phyloP scores from a whole-genome alignment of 768 basidiomycete genomes.

The Lactifluus pinguis region DNA sequence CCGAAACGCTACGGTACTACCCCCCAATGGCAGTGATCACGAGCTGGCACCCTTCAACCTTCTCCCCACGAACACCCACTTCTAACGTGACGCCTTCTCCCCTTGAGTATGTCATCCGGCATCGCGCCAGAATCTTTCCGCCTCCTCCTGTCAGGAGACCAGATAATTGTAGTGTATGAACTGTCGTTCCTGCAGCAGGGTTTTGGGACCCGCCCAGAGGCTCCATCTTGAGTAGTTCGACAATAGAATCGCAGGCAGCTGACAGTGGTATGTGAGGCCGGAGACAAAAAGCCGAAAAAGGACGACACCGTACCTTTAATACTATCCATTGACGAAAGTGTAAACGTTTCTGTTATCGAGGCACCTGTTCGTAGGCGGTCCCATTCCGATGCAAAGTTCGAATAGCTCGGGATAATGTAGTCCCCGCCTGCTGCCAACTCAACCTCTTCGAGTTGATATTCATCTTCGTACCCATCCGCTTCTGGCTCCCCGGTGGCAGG shows the following conservation, averaged over 20 bases:
- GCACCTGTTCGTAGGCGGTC: slow-evolving; percentile 76
- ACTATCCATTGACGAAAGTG: slow-evolving; percentile 84
- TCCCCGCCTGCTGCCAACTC: slow-evolving; percentile 83
- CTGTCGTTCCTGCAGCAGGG: slow-evolving; percentile 63
- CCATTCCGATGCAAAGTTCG: slow-evolving; percentile 91
- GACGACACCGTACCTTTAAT: slow-evolving; percentile 63
- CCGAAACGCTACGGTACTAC: slow-evolving; percentile 23
- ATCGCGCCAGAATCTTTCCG: slow-evolving; percentile 91
- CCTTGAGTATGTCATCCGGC: slow-evolving; percentile 89
- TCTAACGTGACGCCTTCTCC: slow-evolving; percentile 92
- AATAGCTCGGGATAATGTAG: slow-evolving; percentile 93
- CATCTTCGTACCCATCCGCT: slow-evolving; percentile 98
- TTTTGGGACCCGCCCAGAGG: slow-evolving; percentile 84
- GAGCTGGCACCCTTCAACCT: slow-evolving; percentile 74
- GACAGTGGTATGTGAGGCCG: slow-evolving; percentile 19
- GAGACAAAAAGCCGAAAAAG: slow-evolving; percentile 3
- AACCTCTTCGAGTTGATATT: slow-evolving; percentile 94
- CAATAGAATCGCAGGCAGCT: slow-evolving; percentile 95
- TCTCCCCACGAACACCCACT: slow-evolving; percentile 84
- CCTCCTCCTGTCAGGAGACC: slow-evolving; percentile 87
- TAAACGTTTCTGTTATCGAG: slow-evolving; percentile 85
- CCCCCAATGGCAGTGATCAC: slow-evolving; percentile 86
- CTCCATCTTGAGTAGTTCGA: slow-evolving; percentile 96
- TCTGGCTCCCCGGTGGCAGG: slow-evolving; percentile 93
- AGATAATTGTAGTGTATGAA: slow-evolving; percentile 91